phyloP scores from a whole-genome alignment of 495 filamentous ascomycete species.

The Lepraria neglecta region DNA sequence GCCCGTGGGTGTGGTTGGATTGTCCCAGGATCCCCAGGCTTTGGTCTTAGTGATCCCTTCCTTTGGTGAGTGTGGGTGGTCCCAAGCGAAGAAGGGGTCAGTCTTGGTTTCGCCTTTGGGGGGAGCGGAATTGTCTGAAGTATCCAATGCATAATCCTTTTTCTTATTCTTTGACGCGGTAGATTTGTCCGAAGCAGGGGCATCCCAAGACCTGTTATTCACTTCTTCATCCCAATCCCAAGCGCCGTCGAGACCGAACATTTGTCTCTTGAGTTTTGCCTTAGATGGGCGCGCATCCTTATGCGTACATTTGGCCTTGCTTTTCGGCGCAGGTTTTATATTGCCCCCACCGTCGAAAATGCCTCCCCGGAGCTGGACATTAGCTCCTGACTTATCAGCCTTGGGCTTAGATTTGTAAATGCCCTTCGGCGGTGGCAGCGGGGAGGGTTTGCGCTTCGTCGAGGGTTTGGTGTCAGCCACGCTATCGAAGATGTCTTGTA shows the following conservation, averaged over 20 bases:
- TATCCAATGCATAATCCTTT: slow-evolving; percentile 2
- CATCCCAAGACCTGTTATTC: neutral
- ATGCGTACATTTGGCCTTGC: neutral
- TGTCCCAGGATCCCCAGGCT: neutral
- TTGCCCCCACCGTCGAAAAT: neutral
- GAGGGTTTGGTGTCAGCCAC: no score
- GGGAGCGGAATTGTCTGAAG: neutral
- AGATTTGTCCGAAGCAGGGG: neutral
- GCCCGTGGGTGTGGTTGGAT: neutral
- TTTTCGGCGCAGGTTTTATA: neutral
- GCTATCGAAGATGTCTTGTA: no score
- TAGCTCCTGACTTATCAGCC: no score
- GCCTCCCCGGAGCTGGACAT: no score
- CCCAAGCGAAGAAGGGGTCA: neutral
- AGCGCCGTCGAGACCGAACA: slow-evolving; percentile 12
- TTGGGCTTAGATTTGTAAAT: no score
- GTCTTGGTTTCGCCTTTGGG: neutral
- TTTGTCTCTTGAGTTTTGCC: neutral
- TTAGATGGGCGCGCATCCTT: neutral
- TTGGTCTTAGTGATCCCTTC: neutral
- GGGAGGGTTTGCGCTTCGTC: no score
- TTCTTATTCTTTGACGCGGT: neutral
- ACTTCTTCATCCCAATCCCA: slow-evolving; percentile 4
- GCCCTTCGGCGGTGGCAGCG: no score
- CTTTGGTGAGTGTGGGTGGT: neutral